Evolutionary conservation across 176 grass and related monocot species (phyloP), one percentile per base, ranked within the genome.

Genomic region (Aegilops bicornis): DNA sequence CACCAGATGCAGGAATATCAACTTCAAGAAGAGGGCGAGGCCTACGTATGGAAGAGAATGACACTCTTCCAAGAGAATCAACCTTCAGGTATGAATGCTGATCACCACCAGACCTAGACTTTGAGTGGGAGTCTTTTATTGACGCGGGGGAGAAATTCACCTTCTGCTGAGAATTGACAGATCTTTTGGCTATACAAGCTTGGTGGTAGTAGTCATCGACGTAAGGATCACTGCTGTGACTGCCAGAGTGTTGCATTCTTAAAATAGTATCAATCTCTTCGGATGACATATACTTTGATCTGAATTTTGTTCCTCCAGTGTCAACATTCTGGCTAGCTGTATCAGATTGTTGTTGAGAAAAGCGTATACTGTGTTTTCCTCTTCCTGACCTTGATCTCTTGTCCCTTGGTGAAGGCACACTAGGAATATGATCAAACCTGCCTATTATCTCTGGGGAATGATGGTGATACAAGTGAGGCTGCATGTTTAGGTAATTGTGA

Each of bases 241-340:
- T 89, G 67, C 54, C 87, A 47, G 90, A 88, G 80, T 94, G 92
- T 58, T 96, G 97, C 90, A 96, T 94, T 90, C 84, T 96, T 60
- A 98, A 94, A 70, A 96, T 92, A 87, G 48, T 91, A 86, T 96
- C 94, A 74, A 98, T 96, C 83, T 98, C 97, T 90, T 96, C 94
- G 17, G 97, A 69, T 83, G 97, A 94, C 97, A 98, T 96, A 45
- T 94, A 96, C 86, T 92, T 98, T 33, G 97, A 98, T 79, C 90
- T 92, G 84, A 94, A 91, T 76, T 98, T 91, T 85, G 90, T 40
- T 37, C 90, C 81, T 20, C 78, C 79, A 87, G 33, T 90, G 43
- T 96, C 94, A 79, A 70, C 81, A 61, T 91, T 88, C 78, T 89
- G 86, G 79, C 73, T 83, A 85, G 39, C 81, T 40, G 76, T 74